These are phyloP conservation scores for Xylariales sp. DNA, from an alignment of 2,329 filamentous ascomycete genomes.

Conservation along the genomic window DNA sequence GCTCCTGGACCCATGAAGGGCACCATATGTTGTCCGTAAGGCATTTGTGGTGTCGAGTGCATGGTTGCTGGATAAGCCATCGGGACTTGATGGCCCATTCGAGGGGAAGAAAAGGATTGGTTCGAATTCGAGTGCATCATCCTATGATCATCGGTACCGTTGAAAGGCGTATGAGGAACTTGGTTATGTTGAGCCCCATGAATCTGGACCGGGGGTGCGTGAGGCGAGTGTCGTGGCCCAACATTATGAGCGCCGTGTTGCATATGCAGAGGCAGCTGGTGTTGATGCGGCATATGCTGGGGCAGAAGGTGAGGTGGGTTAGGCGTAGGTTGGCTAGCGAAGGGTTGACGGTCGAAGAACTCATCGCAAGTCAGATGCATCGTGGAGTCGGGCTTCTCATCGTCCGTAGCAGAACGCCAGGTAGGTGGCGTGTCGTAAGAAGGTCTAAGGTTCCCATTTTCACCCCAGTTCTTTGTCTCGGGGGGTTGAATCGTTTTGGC, in stretches of 20 bases:
- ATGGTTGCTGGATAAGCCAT: conserved; percentile 77
- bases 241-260: conserved; percentile 78
- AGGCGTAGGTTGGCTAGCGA: conserved; percentile 73
- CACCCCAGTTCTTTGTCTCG: conserved; percentile 71
- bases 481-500: conserved; percentile 66
- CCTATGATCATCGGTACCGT: conserved; percentile 82
- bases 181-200: conserved; percentile 78
- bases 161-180: conserved; percentile 72
- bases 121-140: conserved; percentile 89
- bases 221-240: conserved; percentile 75
- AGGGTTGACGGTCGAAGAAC: conserved; percentile 78
- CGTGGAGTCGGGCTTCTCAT: conserved; percentile 75
- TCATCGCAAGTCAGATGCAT: conserved; percentile 78
- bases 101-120: conserved; percentile 87
- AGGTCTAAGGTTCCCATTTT: conserved; percentile 84
- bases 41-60: conserved; percentile 75
- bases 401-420: conserved; percentile 79
- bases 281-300: conserved; percentile 78
- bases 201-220: conserved; percentile 82
- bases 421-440: conserved; percentile 87
- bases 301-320: conserved; percentile 76
- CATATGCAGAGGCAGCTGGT: conserved; percentile 85
- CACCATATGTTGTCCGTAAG: conserved; percentile 78
- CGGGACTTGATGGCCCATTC: conserved; percentile 76
- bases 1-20: conserved; percentile 76